Percentiles rank a stretch among this genome's conserved stretches.
Evolutionary conservation across 2,329 filamentous ascomycete species (phyloP).

Genomic region (Paramyrothecium roridum): DNA sequence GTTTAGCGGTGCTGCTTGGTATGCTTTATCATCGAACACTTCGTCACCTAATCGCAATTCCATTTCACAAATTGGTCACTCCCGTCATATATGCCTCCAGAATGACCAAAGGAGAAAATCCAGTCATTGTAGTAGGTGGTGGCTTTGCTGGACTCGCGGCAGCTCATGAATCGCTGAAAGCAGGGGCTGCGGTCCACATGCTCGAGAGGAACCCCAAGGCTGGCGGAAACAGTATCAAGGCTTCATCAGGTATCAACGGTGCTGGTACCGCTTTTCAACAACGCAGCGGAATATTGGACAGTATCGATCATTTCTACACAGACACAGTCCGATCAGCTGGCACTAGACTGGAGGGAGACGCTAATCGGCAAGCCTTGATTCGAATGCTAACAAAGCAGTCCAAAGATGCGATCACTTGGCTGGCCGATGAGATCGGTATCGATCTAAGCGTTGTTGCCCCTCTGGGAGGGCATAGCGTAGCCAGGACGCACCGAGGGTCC

Average conservation of each 20-base stretch:
- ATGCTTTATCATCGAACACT: too few relatives aligned
- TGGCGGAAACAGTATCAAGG: conserved; percentile 65
- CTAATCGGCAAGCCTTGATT: conserved; percentile 42
- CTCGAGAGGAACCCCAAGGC: conserved; percentile 58
- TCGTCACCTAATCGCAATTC: too few relatives aligned
- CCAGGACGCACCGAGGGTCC: conserved; percentile 43
- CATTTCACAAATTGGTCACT: too few relatives aligned
- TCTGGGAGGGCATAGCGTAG: conserved; percentile 57
- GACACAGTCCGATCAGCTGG: conserved; percentile 60
- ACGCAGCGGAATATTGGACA: conserved; percentile 21
- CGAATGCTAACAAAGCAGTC: conserved; percentile 44
- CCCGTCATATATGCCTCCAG: background rate
- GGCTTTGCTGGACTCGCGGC: conserved; percentile 62
- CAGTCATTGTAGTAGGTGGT: conserved; percentile 60
- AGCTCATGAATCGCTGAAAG: conserved; percentile 51
- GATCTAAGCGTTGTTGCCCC: conserved; percentile 56
- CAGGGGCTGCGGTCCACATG: conserved; percentile 50
- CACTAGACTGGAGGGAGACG: conserved; percentile 21
- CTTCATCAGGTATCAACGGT: conserved; percentile 64
- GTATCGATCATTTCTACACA: conserved; percentile 42
- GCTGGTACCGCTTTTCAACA: conserved; percentile 56
- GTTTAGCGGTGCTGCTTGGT: too few relatives aligned
- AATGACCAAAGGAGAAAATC: conserved; percentile 2
- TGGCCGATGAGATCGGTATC: conserved; percentile 52
- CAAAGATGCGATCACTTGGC: conserved; percentile 50